A percentile compares a stretch with the other conserved stretches of the same genome.
These are phyloP conservation scores for Priceomyces medius DNA, from an alignment of 805 yeast species.

Conservation along the genomic window DNA sequence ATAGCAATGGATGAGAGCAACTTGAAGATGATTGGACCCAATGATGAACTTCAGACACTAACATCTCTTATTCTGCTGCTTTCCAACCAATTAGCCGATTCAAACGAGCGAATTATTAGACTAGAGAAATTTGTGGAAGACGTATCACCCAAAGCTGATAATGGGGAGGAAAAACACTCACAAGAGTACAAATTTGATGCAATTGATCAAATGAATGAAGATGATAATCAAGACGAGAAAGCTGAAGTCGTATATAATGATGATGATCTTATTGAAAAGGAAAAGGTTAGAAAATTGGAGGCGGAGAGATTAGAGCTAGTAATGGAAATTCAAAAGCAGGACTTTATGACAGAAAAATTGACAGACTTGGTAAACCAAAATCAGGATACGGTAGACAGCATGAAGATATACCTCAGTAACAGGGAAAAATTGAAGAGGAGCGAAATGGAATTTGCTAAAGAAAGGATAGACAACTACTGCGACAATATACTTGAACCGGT, in stretches of 20 bases:
- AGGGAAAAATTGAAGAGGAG: constrained; percentile 17
- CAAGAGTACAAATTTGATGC: background rate
- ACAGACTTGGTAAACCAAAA: constrained; percentile 32
- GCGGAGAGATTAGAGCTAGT: constrained; percentile 28
- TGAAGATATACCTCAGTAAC: constrained; percentile 28
- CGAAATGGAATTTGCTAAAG: constrained; percentile 13
- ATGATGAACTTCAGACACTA: constrained; percentile 19
- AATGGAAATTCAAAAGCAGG: constrained; percentile 42
- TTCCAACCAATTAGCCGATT: constrained; percentile 16
- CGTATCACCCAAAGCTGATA: constrained; percentile 16
- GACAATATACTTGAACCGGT: constrained; percentile 13
- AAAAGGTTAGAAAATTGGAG: constrained; percentile 25
- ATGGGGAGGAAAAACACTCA: constrained; percentile 3
- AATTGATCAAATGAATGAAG: background rate
- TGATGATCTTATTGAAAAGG: constrained; percentile 11
- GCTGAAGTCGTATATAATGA: constrained; percentile 56
- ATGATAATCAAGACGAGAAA: background rate
- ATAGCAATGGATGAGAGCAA: background rate
- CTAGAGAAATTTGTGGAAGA: constrained; percentile 18
- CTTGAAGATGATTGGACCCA: constrained; percentile 16
- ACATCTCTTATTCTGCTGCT: constrained; percentile 17
- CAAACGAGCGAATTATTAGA: constrained; percentile 17
- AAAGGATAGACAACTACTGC: constrained; percentile 13
- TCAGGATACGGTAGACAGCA: constrained; percentile 31
- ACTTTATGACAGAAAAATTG: constrained; percentile 30